Percentiles rank a stretch among this genome's conserved stretches.
Conservation (phyloP, 2,329 filamentous ascomycete genomes). For the Epichloe coenophiala region DNA sequence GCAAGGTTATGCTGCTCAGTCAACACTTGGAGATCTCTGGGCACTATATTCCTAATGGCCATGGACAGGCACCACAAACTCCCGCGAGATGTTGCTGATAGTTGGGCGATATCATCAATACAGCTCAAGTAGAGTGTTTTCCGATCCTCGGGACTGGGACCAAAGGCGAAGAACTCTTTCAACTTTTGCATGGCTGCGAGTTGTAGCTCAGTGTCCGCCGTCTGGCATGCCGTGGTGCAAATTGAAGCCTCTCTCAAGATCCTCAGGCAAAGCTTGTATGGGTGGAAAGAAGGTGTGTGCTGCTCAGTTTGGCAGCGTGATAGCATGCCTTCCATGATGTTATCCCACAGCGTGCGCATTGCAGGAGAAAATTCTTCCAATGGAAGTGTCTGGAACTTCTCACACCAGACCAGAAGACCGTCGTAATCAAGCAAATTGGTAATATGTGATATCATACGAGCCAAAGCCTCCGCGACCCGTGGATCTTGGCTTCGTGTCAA, state of each 20-base stretch:
- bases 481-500: slow-evolving; percentile 72
- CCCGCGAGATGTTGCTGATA: slow-evolving; percentile 52
- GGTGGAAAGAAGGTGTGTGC: slow-evolving; percentile 23
- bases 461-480: slow-evolving; percentile 67
- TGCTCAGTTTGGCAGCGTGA: slow-evolving; percentile 28
- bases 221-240: slow-evolving; percentile 35
- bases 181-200: slow-evolving; percentile 49
- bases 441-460: slow-evolving; percentile 46
- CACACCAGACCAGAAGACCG: slow-evolving; percentile 50
- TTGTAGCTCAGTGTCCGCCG: slow-evolving; percentile 49
- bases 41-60: slow-evolving; percentile 31
- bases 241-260: slow-evolving; percentile 60
- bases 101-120: slow-evolving; percentile 51
- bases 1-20: slow-evolving; percentile 48
- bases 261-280: slow-evolving; percentile 44
- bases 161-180: slow-evolving; percentile 41
- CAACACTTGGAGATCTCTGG: slow-evolving; percentile 41
- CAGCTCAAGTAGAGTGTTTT: slow-evolving; percentile 52
- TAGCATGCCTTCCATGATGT: slow-evolving; percentile 36
- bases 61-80: slow-evolving; percentile 54
- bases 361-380: slow-evolving; percentile 46
- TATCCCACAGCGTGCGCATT: slow-evolving; percentile 49
- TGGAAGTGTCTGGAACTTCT: slow-evolving; percentile 54
- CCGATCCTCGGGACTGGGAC: slow-evolving; percentile 41
- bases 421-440: slow-evolving; percentile 33